phyloP scores from a whole-genome alignment of 2,329 filamentous ascomycete species.

The Aplosporella prunicola region DNA sequence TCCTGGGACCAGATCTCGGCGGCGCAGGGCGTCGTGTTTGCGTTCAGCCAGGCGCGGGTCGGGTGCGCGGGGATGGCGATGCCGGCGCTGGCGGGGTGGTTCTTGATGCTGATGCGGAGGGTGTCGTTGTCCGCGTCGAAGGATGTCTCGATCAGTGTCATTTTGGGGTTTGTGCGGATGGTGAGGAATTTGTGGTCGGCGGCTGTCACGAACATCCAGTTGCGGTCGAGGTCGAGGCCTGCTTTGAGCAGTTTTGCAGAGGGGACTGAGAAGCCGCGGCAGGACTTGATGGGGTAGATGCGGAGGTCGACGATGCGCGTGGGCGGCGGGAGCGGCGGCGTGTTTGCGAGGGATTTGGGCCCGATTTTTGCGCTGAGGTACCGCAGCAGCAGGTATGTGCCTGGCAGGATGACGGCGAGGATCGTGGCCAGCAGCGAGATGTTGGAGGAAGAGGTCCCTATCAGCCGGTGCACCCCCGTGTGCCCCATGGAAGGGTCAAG shows the following conservation, averaged over 20 bases:
- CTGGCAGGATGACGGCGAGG: not conserved
- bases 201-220: constrained; percentile 57
- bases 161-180: constrained; percentile 50
- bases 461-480: too few species aligned
- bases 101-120: constrained; percentile 40
- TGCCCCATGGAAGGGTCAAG: too few species aligned
- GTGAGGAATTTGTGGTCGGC: constrained; percentile 49
- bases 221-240: constrained; percentile 52
- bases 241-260: constrained; percentile 44
- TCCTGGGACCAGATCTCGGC: constrained; percentile 51
- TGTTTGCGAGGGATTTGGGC: not conserved
- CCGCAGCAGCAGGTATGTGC: constrained; percentile 4
- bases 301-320: constrained; percentile 41
- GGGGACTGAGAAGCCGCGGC: constrained; percentile 49
- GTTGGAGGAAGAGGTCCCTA: too few species aligned
- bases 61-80: constrained; percentile 50
- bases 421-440: not conserved
- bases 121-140: constrained; percentile 31
- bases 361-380: constrained; percentile 2
- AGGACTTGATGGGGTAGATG: constrained; percentile 59
- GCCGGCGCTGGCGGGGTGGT: constrained; percentile 39
- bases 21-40: constrained; percentile 40
- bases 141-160: constrained; percentile 53
- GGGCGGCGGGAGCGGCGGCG: constrained; percentile 22
- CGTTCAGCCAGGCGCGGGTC: constrained; percentile 41